Evolutionary conservation across 208 protist genomes (phyloP), one percentile per base, ranked within the genome.

Genomic region (Trypanosoma cruzi): DNA sequence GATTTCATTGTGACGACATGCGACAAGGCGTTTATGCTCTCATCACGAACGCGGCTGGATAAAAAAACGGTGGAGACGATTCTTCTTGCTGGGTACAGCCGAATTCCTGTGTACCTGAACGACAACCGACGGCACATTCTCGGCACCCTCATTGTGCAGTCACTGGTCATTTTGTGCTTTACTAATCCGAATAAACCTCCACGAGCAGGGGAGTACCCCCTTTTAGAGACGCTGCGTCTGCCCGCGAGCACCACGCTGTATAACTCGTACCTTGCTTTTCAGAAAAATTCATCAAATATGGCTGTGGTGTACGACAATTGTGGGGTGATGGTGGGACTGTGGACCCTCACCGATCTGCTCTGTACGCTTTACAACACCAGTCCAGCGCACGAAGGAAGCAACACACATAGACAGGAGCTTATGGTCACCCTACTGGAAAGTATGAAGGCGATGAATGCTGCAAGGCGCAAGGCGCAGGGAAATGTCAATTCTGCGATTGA

Each of bases 71-170:
- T 96, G 48, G 54, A 82, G 24, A 66, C 58, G 50, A 92, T 96
- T 72, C 54, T 90, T 11, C 40, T 76, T n/a, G 49, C 52, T 4
- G 92, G 89, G 36, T 92, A 91, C 77, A 94, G 81, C 36, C 85
- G 94, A 36, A 72, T 98, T 36, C 94, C 94, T 13, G 88, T 98
- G 0, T 97, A 90, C 77, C 80, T 81, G 20, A 81, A 77, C 37
- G 77, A 84, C 16, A 67, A 82, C 62, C 85, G 78, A 31, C 67
- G 60, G 18, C 90, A 97, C 73, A 88, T 98, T 64, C 77, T 96
- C 52, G 95, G 95, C 8, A 78, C 88, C 24, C 73, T 98, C 28
- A 82, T 96, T 54, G 82, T 93, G 14, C 95, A 97, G 54, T 87
- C 81, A 11, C 83, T 98, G 11, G 75, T 96, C 5, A 74, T 64